A percentile compares a stretch with the other conserved stretches of the same genome.
Conservation (phyloP, 495 filamentous ascomycete genomes). For the Staphylotrichum longicolle region DNA sequence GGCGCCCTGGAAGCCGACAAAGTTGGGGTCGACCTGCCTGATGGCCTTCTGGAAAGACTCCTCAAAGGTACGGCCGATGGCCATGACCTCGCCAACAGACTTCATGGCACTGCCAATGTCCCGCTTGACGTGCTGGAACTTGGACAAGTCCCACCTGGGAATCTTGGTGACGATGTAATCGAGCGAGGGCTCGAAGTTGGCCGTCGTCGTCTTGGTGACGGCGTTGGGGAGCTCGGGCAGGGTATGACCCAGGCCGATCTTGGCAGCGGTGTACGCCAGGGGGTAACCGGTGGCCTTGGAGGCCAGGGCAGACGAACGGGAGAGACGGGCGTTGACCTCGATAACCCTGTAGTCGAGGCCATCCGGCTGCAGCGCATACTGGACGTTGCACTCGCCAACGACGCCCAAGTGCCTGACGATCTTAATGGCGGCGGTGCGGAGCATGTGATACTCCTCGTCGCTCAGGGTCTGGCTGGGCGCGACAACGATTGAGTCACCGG, state of each 20-base stretch:
- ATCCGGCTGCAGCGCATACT: conserved; percentile 95
- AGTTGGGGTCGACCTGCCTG: conserved; percentile 90
- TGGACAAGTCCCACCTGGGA: conserved; percentile 92
- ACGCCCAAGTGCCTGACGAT: conserved; percentile 96
- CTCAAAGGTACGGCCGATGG: conserved; percentile 95
- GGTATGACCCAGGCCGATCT: conserved; percentile 93
- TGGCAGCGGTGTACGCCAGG: conserved; percentile 92
- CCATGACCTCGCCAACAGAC: conserved; percentile 98
- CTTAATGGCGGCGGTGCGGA: conserved; percentile 96
- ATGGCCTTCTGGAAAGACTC: conserved; percentile 99
- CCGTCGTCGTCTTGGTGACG: conserved; percentile 96
- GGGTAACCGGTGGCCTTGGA: conserved; percentile 98
- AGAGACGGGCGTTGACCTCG: conserved; percentile 96
- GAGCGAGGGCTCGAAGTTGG: conserved; percentile 96
- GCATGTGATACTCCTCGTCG: conserved; percentile 99
- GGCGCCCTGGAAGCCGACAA: conserved; percentile 90
- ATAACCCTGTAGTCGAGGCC: conserved; percentile 98
- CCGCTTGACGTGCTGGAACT: conserved; percentile 97
- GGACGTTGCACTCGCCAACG: conserved; percentile 98
- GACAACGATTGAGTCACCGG: conserved; percentile 97
- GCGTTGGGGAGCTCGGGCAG: conserved; percentile 94
- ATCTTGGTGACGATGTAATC: conserved; percentile 99
- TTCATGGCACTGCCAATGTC: conserved; percentile 98
- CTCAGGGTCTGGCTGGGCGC: conserved; percentile 93
- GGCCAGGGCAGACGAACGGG: conserved; percentile 88